A percentile compares a stretch with the other conserved stretches of the same genome.
Conservation (phyloP, 2,329 filamentous ascomycete species). For the Ascosphaera aggregata region DNA sequence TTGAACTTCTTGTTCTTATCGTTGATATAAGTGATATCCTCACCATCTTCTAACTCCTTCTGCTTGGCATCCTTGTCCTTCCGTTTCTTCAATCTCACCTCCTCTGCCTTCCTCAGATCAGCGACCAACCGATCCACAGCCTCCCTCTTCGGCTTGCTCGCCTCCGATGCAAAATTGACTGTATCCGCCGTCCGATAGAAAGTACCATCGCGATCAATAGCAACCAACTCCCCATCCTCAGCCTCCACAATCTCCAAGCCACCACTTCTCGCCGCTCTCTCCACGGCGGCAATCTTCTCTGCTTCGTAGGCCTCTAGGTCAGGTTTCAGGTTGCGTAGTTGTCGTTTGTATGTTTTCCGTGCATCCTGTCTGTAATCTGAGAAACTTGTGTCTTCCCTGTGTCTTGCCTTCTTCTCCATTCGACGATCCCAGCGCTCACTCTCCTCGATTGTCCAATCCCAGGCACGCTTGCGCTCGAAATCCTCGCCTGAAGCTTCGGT, state of each 20-base stretch:
- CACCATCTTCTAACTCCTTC: too few relatives aligned
- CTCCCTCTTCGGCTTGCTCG: slow-evolving; percentile 70
- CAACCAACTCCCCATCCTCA: slow-evolving; percentile 82
- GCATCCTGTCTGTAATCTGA: slow-evolving; percentile 72
- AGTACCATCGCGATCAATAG: slow-evolving; percentile 70
- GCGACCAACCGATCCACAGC: slow-evolving; percentile 71
- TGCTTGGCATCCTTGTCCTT: slow-evolving; percentile 58
- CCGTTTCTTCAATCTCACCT: slow-evolving; percentile 63
- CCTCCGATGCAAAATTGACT: slow-evolving; percentile 50
- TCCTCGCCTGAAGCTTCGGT: slow-evolving; percentile 67
- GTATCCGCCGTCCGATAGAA: slow-evolving; percentile 82
- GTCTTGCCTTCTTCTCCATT: slow-evolving; percentile 59
- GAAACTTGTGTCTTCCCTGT: slow-evolving; percentile 71
- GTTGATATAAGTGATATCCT: slow-evolving; percentile 96
- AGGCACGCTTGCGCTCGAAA: slow-evolving; percentile 92
- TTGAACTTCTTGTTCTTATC: slow-evolving; percentile 99
- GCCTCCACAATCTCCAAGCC: slow-evolving; percentile 86
- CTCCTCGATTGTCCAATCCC: slow-evolving; percentile 97
- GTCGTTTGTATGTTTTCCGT: slow-evolving; percentile 81
- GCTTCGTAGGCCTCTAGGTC: slow-evolving; percentile 68
- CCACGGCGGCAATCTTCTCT: slow-evolving; percentile 64
- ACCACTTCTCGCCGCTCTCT: slow-evolving; percentile 62
- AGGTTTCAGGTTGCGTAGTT: slow-evolving; percentile 52
- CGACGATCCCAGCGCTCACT: slow-evolving; percentile 84
- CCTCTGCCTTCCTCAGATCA: slow-evolving; percentile 74